These are phyloP conservation scores for Borovskyia barvae DNA, from an alignment of 208 protist genomes.

Conservation along the genomic window DNA sequence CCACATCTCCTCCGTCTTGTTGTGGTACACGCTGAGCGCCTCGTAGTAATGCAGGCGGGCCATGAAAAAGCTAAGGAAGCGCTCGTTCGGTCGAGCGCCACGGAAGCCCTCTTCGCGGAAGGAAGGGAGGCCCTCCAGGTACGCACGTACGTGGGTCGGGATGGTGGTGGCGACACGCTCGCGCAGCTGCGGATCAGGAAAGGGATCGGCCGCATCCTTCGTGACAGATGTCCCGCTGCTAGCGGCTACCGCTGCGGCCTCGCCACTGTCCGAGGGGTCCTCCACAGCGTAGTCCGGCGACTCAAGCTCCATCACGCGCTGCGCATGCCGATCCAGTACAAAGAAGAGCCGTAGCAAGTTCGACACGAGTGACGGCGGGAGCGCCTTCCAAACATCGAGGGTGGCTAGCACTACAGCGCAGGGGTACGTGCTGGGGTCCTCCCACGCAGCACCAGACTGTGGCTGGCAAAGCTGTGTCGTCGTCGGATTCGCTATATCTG, in stretches of 20 bases:
- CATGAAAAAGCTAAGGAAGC: constrained; percentile 38
- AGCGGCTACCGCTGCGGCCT: constrained; percentile 3
- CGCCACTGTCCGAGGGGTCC: neutral
- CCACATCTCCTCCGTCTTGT: constrained; percentile 27
- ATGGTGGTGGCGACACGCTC: constrained; percentile 13
- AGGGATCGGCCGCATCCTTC: constrained; percentile 9
- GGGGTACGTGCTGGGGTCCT: constrained; percentile 19
- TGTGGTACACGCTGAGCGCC: constrained; percentile 32
- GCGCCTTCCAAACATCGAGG: constrained; percentile 46
- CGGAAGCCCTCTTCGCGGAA: neutral
- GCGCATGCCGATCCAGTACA: constrained; percentile 50
- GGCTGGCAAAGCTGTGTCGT: constrained; percentile 7
- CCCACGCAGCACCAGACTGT: neutral
- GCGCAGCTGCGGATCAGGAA: constrained; percentile 13
- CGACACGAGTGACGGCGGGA: constrained; percentile 33
- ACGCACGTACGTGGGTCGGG: constrained; percentile 7
- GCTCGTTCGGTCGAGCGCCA: constrained; percentile 9
- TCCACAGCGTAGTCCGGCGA: constrained; percentile 21
- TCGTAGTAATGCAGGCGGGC: constrained; percentile 39
- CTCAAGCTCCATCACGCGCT: constrained; percentile 32
- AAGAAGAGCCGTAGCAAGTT: constrained; percentile 56
- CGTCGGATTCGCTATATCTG: constrained; percentile 5
- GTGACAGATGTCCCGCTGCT: neutral
- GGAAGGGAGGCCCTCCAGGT: constrained; percentile 5
- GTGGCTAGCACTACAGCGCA: constrained; percentile 34